These are phyloP conservation scores for Schizosaccharomyces japonicus DNA, from an alignment of 805 yeast genomes.

Conservation along the genomic window DNA sequence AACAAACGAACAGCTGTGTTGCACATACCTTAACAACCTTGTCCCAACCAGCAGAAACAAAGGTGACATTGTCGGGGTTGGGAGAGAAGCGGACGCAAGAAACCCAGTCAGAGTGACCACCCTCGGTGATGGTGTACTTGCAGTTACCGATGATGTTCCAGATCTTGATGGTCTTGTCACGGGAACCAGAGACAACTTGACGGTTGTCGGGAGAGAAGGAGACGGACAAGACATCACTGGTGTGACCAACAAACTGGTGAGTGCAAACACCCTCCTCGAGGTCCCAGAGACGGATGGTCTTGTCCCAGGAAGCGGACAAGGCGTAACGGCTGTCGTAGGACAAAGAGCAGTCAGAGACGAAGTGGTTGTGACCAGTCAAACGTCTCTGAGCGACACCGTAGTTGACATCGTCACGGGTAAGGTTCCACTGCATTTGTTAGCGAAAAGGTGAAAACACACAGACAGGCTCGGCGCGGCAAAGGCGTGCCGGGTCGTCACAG, in stretches of 20 bases:
- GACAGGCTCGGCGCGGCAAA: too few relatives aligned
- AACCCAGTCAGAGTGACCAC: conserved; percentile 98
- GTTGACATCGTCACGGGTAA: conserved; percentile 75
- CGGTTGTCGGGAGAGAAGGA: conserved; percentile 89
- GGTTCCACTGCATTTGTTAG: conserved; percentile 5
- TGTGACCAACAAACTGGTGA: conserved; percentile 94
- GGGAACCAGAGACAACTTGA: conserved; percentile 94
- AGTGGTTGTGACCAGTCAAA: conserved; percentile 96
- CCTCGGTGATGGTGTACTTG: conserved; percentile 53
- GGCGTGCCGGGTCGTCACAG: neutral
- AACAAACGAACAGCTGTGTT: too few relatives aligned
- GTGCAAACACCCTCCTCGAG: conserved; percentile 79
- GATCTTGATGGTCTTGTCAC: conserved; percentile 96
- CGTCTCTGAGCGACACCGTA: conserved; percentile 97
- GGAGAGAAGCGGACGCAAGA: conserved; percentile 95
- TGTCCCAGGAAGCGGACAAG: conserved; percentile 98
- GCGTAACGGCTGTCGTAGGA: conserved; percentile 96
- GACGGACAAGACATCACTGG: conserved; percentile 88
- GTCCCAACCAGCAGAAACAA: conserved; percentile 97
- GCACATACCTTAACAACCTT: conserved; percentile 93
- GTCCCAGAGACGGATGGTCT: conserved; percentile 96
- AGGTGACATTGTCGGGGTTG: conserved; percentile 30
- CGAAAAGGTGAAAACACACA: neutral
- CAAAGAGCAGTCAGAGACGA: conserved; percentile 90
- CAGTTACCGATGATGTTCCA: conserved; percentile 98